phyloP scores from a whole-genome alignment of 768 basidiomycete species.

The Collybiopsis luxurians region DNA sequence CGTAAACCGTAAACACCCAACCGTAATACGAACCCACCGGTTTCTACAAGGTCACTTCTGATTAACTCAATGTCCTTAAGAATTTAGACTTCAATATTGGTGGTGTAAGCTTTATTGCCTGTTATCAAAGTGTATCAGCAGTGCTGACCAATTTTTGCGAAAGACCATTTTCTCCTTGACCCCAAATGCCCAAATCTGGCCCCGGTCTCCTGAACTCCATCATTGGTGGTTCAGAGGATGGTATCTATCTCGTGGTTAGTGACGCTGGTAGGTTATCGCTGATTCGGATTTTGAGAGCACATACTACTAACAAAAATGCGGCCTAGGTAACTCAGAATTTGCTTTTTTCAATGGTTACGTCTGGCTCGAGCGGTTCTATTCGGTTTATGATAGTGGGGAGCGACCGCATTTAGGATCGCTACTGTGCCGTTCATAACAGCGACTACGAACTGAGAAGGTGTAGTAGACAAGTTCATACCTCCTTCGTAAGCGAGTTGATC shows the following conservation, averaged over 20 bases:
- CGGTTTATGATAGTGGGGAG: slow-evolving; percentile 62
- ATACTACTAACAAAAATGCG: no score
- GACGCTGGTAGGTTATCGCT: slow-evolving; percentile 31
- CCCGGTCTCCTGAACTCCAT: slow-evolving; percentile 29
- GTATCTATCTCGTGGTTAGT: slow-evolving; percentile 33
- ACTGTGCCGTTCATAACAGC: slow-evolving; percentile 49
- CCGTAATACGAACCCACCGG: no score
- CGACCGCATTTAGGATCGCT: slow-evolving; percentile 53
- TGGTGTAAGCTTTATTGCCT: slow-evolving; percentile 27
- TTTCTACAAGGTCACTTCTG: slow-evolving; percentile 47
- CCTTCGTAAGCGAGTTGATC: no score
- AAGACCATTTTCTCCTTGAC: slow-evolving; percentile 34
- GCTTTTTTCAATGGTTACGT: slow-evolving; percentile 55
- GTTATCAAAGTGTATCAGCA: no score
- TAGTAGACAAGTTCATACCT: no score
- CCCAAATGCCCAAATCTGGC: slow-evolving; percentile 40
- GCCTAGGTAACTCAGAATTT: slow-evolving; percentile 41
- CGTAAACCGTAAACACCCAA: no score
- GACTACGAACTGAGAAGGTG: slow-evolving; percentile 35
- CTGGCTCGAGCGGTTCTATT: slow-evolving; percentile 65
- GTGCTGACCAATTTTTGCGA: no score
- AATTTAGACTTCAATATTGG: slow-evolving; percentile 56
- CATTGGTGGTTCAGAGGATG: slow-evolving; percentile 28
- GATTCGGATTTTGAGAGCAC: no score
- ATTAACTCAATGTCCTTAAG: slow-evolving; percentile 50